phyloP scores from a whole-genome alignment of 257 asterid species.

The Craterostigma plantagineum region DNA sequence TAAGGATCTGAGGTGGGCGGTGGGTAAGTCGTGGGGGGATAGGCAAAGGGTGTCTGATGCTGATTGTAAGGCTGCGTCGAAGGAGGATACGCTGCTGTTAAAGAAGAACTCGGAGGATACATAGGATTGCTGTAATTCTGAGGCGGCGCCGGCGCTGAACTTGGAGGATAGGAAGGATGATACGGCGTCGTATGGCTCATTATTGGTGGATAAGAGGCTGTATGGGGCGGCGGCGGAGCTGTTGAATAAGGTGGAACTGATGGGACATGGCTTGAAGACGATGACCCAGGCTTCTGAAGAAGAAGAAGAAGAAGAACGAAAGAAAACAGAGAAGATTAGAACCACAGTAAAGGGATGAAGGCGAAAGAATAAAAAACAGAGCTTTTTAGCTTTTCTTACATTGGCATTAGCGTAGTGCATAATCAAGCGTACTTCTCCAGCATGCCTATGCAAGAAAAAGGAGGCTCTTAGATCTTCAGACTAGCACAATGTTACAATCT shows the following conservation, averaged over 20 bases:
- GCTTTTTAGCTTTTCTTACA: constrained; percentile 32
- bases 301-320: not conserved
- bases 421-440: constrained; percentile 80
- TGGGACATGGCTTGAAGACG: not conserved
- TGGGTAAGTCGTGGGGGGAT: constrained; percentile 21
- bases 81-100: constrained; percentile 30
- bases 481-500: constrained; percentile 3
- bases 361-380: not conserved
- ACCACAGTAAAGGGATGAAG: no score
- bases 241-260: constrained; percentile 14
- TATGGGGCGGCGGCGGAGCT: constrained; percentile 23
- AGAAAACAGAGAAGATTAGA: no score
- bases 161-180: constrained; percentile 11
- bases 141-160: constrained; percentile 20
- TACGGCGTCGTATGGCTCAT: not conserved
- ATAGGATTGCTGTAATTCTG: constrained; percentile 18
- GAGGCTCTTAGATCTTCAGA: no score
- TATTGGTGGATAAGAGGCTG: constrained; percentile 15
- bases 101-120: constrained; percentile 22
- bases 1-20: constrained; percentile 25
- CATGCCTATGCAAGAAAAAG: constrained; percentile 32
- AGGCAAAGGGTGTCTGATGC: constrained; percentile 15
- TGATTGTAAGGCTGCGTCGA: constrained; percentile 17
- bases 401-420: constrained; percentile 62
- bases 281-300: constrained; percentile 28